Conservation (phyloP, 2,329 filamentous ascomycete species). For the Sporothrix mexicana region DNA sequence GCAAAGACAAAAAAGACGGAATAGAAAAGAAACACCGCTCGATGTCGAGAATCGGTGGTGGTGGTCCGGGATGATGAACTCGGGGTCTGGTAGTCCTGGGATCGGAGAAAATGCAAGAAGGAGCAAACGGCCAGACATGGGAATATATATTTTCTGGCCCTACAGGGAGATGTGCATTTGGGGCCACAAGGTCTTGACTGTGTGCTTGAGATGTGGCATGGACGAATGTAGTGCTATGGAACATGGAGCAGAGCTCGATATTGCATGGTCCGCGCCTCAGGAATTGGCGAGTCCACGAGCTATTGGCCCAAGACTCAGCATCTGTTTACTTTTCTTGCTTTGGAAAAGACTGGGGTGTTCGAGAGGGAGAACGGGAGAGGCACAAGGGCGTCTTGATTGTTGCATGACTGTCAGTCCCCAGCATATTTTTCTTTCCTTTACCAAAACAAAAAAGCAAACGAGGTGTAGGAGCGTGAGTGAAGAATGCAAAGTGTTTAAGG, state of each 20-base stretch:
- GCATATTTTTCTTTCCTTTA: neutral
- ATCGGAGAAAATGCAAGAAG: neutral
- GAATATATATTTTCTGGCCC: slow-evolving; percentile 31
- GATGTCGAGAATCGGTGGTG: slow-evolving; percentile 23
- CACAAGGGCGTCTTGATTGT: neutral
- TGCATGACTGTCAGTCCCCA: neutral
- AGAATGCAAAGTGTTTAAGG: neutral
- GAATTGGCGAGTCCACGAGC: neutral
- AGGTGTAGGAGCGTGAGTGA: neutral
- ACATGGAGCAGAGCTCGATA: neutral
- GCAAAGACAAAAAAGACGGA: neutral
- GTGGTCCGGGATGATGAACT: slow-evolving; percentile 4
- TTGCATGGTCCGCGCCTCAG: neutral
- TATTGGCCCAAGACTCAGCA: neutral
- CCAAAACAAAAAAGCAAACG: neutral
- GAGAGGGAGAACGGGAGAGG: neutral
- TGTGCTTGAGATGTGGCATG: neutral
- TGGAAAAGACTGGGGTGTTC: neutral
- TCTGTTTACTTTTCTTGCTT: slow-evolving; percentile 10
- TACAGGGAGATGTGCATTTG: neutral
- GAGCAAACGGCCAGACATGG: slow-evolving; percentile 19
- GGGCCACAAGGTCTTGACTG: too few relatives aligned
- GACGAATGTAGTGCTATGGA: neutral
- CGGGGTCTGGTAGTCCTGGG: neutral
- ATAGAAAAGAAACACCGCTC: neutral